Base-by-base conservation (phyloP, 805 yeast species). In the Wickerhamomyces tratensis region DNA sequence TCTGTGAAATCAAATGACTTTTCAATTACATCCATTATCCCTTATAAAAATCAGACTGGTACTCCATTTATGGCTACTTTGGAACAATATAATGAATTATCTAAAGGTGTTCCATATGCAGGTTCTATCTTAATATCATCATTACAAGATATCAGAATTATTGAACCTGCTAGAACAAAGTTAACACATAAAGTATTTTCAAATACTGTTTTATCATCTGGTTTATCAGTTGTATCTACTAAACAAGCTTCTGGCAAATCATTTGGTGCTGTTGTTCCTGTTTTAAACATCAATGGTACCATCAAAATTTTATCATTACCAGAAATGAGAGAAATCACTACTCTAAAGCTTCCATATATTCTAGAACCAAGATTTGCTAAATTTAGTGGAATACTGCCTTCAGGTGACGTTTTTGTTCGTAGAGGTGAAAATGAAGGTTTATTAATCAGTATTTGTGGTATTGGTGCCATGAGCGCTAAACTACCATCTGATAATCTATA, bases 71-170 rank as follows among this genome's bases (percentile, higher is more conserved):
- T 67, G 5, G 95, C 96, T 0, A 69, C 73, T 1, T 65, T 78
- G 40, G 74, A 71, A 2, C 66, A 67, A 20, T 75, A 84, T 67
- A 68, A 69, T 25, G 72, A 74, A 38, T 66, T 89, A 41, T 69
- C 81, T 1, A 71, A 74, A 26, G 93, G 89, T 1, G 56, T 77
- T 5, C 51, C 68, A 2, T 67, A 79, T n/a, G 77, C 77, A 1
- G 89, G 94, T 1, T 70, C 74, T 6, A 54, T 86, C 0, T 59
- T 85, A 4, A 66, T 75, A 0, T 64, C 78, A 0, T 76, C 89
- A 0, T 50, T 61, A 3, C 63, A 70, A 30, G 94, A 85, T 50
- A 66, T 86, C 2, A 67, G 93, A 39, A 71, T 85, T 0, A 50
- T 82, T 25, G 71, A 75, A 25, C 70, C 78, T 7, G 82, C 86